Evolutionary conservation across 257 asterid species (phyloP).

Genomic region (Datura wrightii): DNA sequence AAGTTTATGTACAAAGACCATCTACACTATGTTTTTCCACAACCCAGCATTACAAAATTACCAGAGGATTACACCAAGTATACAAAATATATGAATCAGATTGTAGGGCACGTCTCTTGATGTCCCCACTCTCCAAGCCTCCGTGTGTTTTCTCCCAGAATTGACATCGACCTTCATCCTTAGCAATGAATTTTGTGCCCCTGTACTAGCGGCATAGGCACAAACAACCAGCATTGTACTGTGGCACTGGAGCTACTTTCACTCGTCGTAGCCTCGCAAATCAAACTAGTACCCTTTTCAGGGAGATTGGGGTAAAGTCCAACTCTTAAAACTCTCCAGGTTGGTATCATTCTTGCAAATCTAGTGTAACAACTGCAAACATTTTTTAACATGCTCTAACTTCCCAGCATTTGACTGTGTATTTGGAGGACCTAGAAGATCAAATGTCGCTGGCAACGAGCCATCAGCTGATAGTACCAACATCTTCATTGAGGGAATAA

Average conservation of each 20-base stretch:
- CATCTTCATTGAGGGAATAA: not conserved
- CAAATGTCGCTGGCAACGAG: not conserved
- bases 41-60: not conserved
- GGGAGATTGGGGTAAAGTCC: not conserved
- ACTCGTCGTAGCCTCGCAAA: not conserved
- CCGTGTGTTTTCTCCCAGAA: not conserved
- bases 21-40: not conserved
- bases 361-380: not conserved
- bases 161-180: not conserved
- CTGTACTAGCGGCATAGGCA: not conserved
- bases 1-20: not conserved
- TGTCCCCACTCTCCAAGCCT: not conserved
- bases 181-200: not conserved
- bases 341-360: not conserved
- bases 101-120: not conserved
- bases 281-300: not conserved
- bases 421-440: not conserved
- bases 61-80: not conserved
- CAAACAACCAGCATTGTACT: not conserved
- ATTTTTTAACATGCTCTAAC: not conserved
- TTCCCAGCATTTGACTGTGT: not conserved
- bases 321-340: not conserved
- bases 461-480: conserved; percentile 9
- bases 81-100: not conserved
- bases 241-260: not conserved